Conservation (phyloP, 495 filamentous ascomycete species). For the Chaetomium fimeti region DNA sequence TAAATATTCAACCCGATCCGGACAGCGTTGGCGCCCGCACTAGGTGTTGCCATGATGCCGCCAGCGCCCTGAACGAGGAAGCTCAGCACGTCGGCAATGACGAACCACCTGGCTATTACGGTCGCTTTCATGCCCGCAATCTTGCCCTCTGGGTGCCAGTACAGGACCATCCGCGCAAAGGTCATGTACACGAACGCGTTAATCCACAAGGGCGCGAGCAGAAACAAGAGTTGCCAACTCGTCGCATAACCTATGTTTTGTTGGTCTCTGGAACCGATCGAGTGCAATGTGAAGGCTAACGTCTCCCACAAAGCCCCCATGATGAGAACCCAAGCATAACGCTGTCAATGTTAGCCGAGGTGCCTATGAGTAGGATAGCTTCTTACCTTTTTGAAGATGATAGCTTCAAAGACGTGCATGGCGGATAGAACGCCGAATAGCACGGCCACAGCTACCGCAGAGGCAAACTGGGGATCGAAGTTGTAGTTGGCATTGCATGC, state of each 20-base stretch:
- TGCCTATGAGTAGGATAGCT: neutral
- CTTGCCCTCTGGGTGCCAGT: conserved; percentile 51
- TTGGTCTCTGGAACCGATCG: conserved; percentile 42
- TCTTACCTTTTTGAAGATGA: conserved; percentile 35
- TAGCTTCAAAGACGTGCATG: conserved; percentile 43
- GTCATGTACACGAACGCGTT: conserved; percentile 72
- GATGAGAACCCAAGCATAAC: conserved; percentile 40
- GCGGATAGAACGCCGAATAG: conserved; percentile 42
- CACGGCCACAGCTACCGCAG: conserved; percentile 35
- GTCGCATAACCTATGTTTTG: conserved; percentile 33
- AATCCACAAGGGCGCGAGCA: conserved; percentile 54
- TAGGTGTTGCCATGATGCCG: conserved; percentile 43
- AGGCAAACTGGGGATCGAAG: conserved; percentile 39
- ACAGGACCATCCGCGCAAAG: conserved; percentile 60
- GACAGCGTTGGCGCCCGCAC: conserved; percentile 24
- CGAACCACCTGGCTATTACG: conserved; percentile 56
- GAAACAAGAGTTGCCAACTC: conserved; percentile 39
- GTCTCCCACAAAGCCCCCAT: conserved; percentile 47
- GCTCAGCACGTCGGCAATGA: conserved; percentile 59
- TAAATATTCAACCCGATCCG: conserved; percentile 56
- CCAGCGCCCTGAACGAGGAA: conserved; percentile 64
- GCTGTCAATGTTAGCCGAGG: conserved; percentile 25
- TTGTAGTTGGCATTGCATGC: conserved; percentile 47
- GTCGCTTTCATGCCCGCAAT: conserved; percentile 52
- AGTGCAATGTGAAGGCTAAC: conserved; percentile 38